Evolutionary conservation across 1,284 basidiomycete genomes (phyloP).

Genomic region (Takashimella tepidaria): DNA sequence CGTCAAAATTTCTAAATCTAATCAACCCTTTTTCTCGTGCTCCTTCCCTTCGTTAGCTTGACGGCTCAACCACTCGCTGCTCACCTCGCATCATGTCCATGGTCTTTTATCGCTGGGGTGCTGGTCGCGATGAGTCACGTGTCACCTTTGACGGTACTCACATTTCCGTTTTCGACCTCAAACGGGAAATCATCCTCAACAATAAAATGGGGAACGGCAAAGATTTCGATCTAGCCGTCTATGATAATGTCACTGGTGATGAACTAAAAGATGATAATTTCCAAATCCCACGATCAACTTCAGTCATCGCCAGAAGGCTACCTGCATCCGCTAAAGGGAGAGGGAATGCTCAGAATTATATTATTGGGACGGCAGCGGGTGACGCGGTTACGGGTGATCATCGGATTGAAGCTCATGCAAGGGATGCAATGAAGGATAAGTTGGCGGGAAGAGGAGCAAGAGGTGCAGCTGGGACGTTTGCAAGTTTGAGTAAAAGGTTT

Average conservation of each 20-base stretch:
- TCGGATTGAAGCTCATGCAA: constrained; percentile 43
- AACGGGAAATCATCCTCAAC: constrained; percentile 94
- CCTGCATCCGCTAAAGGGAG: constrained; percentile 75
- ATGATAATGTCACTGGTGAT: constrained; percentile 76
- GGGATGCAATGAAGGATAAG: constrained; percentile 42
- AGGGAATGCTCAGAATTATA: constrained; percentile 84
- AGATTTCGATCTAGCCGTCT: constrained; percentile 91
- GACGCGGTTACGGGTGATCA: constrained; percentile 41
- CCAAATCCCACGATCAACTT: constrained; percentile 89
- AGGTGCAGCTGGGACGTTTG: constrained; percentile 32
- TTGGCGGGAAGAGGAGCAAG: constrained; percentile 23
- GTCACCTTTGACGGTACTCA: constrained; percentile 97
- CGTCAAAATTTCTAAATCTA: no score
- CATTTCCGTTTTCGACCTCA: constrained; percentile 98
- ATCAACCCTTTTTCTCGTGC: no score
- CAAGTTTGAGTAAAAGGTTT: constrained; percentile 77
- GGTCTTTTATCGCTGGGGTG: constrained; percentile 98
- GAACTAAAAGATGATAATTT: constrained; percentile 89
- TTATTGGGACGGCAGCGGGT: constrained; percentile 53
- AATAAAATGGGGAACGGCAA: constrained; percentile 91
- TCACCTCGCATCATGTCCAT: constrained; percentile 65
- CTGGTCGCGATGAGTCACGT: constrained; percentile 87
- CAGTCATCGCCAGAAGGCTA: constrained; percentile 84
- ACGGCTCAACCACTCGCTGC: not conserved
- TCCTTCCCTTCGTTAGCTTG: no score